Evolutionary conservation across 495 filamentous ascomycete species (phyloP).

Genomic region (Cercophora newfieldiana): DNA sequence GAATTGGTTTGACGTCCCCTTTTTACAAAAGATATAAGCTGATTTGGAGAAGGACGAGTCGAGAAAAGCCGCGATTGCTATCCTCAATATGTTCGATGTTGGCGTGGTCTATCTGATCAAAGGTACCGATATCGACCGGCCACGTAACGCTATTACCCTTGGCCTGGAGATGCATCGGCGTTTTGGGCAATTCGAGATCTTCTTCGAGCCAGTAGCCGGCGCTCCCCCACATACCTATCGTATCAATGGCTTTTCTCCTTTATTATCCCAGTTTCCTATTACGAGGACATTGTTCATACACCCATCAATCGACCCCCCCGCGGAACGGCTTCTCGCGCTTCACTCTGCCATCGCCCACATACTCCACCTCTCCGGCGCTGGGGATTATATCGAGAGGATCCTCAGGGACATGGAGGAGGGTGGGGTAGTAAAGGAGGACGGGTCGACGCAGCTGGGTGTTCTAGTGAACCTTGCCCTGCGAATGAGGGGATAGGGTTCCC

Average conservation of each 20-base stretch:
- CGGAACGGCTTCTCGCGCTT: neutral
- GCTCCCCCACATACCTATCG: neutral
- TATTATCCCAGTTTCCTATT: neutral
- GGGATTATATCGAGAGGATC: neutral
- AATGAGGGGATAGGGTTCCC: too few relatives aligned
- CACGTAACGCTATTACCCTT: neutral
- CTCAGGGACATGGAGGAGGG: neutral
- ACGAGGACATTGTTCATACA: neutral
- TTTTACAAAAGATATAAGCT: too few relatives aligned
- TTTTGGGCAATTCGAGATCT: neutral
- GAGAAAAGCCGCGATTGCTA: neutral
- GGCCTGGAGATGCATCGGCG: neutral
- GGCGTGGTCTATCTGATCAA: neutral
- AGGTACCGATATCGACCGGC: neutral
- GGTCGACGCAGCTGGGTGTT: neutral
- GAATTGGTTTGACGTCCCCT: neutral
- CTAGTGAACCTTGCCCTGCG: neutral
- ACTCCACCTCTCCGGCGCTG: neutral
- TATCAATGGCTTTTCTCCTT: neutral
- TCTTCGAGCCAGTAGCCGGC: neutral
- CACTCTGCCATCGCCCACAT: neutral
- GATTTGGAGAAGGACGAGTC: neutral
- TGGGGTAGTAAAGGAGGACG: neutral
- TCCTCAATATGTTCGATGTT: neutral
- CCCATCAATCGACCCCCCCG: neutral